Percentiles rank a stretch among this genome's conserved stretches.
Evolutionary conservation across 1,139 yeast genomes (phyloP).

Genomic region (Geotrichum siamense): DNA sequence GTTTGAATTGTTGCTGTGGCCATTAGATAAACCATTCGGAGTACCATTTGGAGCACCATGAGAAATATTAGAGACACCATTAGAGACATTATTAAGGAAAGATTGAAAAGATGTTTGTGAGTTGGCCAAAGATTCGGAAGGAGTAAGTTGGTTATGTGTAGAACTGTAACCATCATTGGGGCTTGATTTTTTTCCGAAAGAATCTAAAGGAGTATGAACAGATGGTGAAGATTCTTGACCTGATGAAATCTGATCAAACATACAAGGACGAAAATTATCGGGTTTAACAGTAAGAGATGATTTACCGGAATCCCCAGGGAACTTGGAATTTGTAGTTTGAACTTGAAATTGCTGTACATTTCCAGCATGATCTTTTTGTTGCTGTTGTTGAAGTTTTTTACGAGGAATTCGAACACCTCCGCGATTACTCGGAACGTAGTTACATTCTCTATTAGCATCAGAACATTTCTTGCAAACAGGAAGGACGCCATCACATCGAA

Average conservation of each 20-base stretch:
- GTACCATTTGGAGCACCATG: not conserved
- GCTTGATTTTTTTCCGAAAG: not conserved
- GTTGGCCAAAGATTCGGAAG: not conserved
- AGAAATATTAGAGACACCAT: too few species aligned
- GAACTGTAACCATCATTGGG: not conserved
- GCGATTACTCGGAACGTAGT: constrained; percentile 18
- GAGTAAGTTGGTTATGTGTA: not conserved
- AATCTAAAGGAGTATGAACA: not conserved
- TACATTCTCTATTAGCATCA: constrained; percentile 16
- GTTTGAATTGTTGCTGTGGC: not conserved
- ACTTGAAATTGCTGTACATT: not conserved
- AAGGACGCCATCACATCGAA: constrained; percentile 18
- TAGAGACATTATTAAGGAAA: not conserved
- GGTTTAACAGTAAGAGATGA: not conserved
- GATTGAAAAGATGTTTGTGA: not conserved
- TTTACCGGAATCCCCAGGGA: not conserved
- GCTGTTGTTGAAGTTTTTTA: constrained; percentile 8
- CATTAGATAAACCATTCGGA: not conserved
- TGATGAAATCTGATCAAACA: not conserved
- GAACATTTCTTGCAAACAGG: constrained; percentile 18
- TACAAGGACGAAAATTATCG: constrained; percentile 5
- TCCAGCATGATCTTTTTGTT: not conserved
- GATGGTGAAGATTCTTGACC: not conserved
- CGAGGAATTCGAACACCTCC: constrained; percentile 20
- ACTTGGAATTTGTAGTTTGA: not conserved